These are phyloP conservation scores for Malassezia obtusa DNA, from an alignment of 1,284 basidiomycete species.

Conservation along the genomic window DNA sequence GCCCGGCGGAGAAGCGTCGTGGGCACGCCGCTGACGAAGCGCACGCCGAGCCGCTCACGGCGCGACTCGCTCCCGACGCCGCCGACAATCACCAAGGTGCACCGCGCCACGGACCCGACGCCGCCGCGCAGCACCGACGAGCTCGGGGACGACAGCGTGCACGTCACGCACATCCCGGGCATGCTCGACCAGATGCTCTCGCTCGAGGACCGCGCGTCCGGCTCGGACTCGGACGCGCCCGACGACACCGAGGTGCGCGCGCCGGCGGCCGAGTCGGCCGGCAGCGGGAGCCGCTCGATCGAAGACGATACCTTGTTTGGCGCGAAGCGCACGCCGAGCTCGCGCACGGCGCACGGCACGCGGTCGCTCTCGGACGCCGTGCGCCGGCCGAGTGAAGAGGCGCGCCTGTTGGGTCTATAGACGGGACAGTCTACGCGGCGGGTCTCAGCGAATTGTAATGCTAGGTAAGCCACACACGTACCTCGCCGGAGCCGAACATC, in stretches of 20 bases:
- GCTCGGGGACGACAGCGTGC: slow-evolving; percentile 22
- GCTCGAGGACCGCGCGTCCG: neutral
- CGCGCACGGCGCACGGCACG: neutral
- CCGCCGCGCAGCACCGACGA: slow-evolving; percentile 7
- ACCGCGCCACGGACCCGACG: neutral
- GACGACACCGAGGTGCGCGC: neutral
- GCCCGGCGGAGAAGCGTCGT: slow-evolving; percentile 23
- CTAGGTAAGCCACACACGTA: slow-evolving; percentile 16
- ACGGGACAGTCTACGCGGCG: neutral
- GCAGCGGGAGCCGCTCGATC: slow-evolving; percentile 21
- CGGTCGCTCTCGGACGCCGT: slow-evolving; percentile 11
- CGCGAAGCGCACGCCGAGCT: neutral
- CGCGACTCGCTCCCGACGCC: slow-evolving; percentile 42
- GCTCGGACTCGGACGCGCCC: slow-evolving; percentile 12
- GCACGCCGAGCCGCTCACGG: slow-evolving; percentile 18
- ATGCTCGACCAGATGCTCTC: neutral
- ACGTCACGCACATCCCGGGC: neutral
- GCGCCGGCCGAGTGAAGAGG: slow-evolving; percentile 12
- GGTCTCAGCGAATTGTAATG: slow-evolving; percentile 44
- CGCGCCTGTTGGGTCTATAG: slow-evolving; percentile 6
- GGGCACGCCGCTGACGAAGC: slow-evolving; percentile 26
- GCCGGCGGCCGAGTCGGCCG: neutral
- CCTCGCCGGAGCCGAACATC: slow-evolving; percentile 45
- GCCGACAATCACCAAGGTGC: slow-evolving; percentile 26
- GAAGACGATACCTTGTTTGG: slow-evolving; percentile 45